Evolutionary conservation across 2,329 filamentous ascomycete genomes (phyloP), one percentile per base, ranked within the genome.

Genomic region (Chaetomiaceae sp.): DNA sequence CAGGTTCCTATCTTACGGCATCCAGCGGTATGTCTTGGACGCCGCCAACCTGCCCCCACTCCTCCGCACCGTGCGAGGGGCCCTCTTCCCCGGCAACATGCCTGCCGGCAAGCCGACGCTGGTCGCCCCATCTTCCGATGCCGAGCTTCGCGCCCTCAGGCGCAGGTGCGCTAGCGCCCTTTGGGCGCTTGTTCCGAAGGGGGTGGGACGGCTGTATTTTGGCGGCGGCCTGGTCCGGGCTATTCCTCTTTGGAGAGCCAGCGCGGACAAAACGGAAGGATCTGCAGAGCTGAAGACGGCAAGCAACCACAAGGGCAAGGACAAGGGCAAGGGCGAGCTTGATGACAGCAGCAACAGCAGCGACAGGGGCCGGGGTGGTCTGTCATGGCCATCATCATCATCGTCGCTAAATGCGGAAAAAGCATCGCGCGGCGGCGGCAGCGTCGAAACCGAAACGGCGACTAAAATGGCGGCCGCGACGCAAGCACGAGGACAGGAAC

Each of bases 21-120:
- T 83, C 57, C 72, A 74, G 56, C 70, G 69, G 50, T 71, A 78
- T 64, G 65, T 87, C 54, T 73, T 89, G 55, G 79, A 84, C 69
- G 75, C 83, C 59, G 75, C 76, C 55, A 75, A 79, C 59, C 73
- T 90, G 50, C 82, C 87, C 65, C 74, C 75, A 65, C 69, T 88
- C 59, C 78, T 92, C 62, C 81, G 82, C 65, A 79, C 82, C 59
- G 76, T 87, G 62, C 87, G 93, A 65, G 82, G 80, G 62, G 81
- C 87, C 54, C 74, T 97, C 50, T 97, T 96, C 66, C 92, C 93
- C 59, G 86, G 89, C 70, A 95, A 95, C 69, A 76, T 81, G 61
- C 83, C 86, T 25, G 45, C 49, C 55, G 85, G 83, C 53, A 78
- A 81, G 58, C 74, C 83, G 60, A 76, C 78, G 53, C 71, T 84